Evolutionary conservation across 1,284 basidiomycete species (phyloP), one percentile per base, ranked within the genome.

Genomic region (Fistulina hepatica): DNA sequence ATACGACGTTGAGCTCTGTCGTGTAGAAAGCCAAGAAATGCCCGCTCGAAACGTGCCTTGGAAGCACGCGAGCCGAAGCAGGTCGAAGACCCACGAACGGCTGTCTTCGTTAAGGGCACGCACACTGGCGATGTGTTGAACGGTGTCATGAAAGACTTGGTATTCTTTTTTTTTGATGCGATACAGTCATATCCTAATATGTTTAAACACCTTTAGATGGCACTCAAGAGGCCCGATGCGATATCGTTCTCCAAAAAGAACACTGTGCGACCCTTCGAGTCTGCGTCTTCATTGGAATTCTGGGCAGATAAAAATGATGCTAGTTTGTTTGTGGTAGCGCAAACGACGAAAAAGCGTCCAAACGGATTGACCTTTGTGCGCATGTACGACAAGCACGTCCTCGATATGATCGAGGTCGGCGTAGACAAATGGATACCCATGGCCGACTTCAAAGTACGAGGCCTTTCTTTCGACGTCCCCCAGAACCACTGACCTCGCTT

Each of bases 181-280:
- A 21, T 28, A 36, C 11, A 15, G 13, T 21, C 35, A 3, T 15
- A 12, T 15, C n/a, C 3, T 38, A 15, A 19, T 3, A 22, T 20
- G 7, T 33, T 3, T 22, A 4, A 13, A 15, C 34, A 3, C n/a
- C n/a, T n/a, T n/a, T 53, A 94, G 90, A 91, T 92, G 80, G 76
- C 85, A 4, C 68, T 95, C 42, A 95, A 95, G 60, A 78, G 84
- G 40, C 91, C 92, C 1, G 52, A 95, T 51, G 80, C 80, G 2
- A 85, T 97, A 48, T 76, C 88, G 11, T 99, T 98, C 63, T 85
- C 82, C 41, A 97, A 95, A 62, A 97, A 97, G 64, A 97, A 97
- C 59, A 61, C 68, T 26, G 75, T 97, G 12, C 80, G 85, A 35
- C 95, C 95, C 2, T 97, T 99, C 55, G 94, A 97, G 52, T 65